Percentiles rank a stretch among this genome's conserved stretches.
phyloP scores from a whole-genome alignment of 169 alveolate genomes.

The Perkinsus marinus region DNA sequence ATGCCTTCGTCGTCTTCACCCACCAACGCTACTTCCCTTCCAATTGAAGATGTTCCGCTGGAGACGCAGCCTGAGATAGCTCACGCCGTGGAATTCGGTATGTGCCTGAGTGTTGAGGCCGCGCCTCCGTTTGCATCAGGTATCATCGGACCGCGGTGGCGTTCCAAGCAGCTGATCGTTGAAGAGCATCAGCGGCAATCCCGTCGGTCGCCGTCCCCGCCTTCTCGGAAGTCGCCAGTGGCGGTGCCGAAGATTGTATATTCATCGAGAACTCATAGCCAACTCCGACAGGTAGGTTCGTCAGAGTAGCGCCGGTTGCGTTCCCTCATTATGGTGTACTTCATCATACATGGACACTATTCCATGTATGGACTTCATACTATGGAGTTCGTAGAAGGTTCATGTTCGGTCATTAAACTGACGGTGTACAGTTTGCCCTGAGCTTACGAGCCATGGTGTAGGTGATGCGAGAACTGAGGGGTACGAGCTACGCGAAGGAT shows the following conservation, averaged over 20 bases:
- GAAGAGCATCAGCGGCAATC: background rate
- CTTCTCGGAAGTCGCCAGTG: background rate
- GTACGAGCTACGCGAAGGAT: background rate
- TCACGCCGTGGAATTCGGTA: background rate
- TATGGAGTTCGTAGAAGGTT: no score
- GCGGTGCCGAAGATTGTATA: background rate
- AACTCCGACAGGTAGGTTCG: background rate
- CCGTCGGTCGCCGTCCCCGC: background rate
- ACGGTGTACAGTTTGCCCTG: no score
- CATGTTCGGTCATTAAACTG: no score
- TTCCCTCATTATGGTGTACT: no score
- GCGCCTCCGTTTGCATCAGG: background rate
- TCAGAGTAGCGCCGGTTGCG: no score
- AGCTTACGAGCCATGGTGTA: no score
- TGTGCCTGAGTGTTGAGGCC: background rate
- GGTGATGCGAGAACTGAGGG: background rate
- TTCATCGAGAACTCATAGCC: conserved; percentile 1
- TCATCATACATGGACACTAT: no score
- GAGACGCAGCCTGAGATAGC: background rate
- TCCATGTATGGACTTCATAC: no score
- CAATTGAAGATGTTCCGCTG: background rate
- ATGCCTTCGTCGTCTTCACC: background rate
- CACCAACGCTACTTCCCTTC: background rate
- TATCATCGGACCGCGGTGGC: background rate
- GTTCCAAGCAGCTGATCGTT: background rate